Conservation (phyloP, 2,329 filamentous ascomycete genomes). For the Gremmenia infestans region DNA sequence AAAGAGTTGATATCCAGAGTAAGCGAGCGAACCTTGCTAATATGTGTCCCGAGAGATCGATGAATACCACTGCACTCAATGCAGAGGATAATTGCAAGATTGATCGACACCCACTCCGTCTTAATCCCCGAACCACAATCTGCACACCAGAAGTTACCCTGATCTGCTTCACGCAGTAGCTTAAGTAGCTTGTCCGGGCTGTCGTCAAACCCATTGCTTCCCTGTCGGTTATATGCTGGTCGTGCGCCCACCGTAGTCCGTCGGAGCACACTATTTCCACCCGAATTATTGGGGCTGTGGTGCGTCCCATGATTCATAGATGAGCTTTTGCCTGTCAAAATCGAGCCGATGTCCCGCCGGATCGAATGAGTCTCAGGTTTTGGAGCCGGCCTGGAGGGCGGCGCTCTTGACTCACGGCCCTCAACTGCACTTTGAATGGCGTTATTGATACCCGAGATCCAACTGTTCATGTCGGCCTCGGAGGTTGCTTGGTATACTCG, state of each 20-base stretch:
- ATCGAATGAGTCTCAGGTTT: constrained; percentile 46
- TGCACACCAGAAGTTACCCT: constrained; percentile 89
- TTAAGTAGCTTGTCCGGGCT: constrained; percentile 82
- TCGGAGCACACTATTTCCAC: constrained; percentile 61
- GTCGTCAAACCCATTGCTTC: constrained; percentile 71
- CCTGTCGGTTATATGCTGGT: constrained; percentile 64
- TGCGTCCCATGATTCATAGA: constrained; percentile 50
- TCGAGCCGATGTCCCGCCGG: constrained; percentile 84
- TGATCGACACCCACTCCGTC: constrained; percentile 98
- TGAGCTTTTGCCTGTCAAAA: constrained; percentile 86
- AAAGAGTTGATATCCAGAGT: constrained; percentile 96
- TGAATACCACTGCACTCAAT: constrained; percentile 98
- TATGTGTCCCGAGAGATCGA: constrained; percentile 91
- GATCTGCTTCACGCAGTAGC: constrained; percentile 80
- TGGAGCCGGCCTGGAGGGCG: constrained; percentile 36
- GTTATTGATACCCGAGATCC: constrained; percentile 96
- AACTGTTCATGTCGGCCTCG: constrained; percentile 95
- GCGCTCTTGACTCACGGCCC: constrained; percentile 58
- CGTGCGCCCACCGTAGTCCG: constrained; percentile 89
- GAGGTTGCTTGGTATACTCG: constrained; percentile 96
- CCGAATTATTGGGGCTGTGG: constrained; percentile 40
- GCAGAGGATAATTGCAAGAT: constrained; percentile 90
- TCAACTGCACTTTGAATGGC: constrained; percentile 95
- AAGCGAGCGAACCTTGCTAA: constrained; percentile 92
- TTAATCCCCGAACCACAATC: constrained; percentile 90